Base-by-base conservation (phyloP, 2,329 filamentous ascomycete genomes). In the Dryadomyces sulphureus region DNA sequence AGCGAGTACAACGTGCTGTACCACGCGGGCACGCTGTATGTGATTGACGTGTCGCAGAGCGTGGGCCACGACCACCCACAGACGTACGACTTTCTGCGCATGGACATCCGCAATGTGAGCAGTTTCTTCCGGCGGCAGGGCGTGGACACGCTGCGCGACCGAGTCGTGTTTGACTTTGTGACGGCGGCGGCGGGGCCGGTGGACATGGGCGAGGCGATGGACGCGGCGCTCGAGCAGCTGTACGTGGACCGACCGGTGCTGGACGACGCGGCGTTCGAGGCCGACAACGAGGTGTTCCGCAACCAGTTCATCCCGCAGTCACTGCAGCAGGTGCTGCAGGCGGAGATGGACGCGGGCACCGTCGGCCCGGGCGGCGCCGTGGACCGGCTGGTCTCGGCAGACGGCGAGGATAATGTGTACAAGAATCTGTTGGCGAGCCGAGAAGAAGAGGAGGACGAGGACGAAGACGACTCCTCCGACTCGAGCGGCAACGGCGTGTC, bases 1-100 rank as follows among this genome's bases (percentile, higher is more conserved):
- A 94, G 86, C 69, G 92, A 98, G 72, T 98, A 98, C 75, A 98
- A 98, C 59, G 77, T 96, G 45, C 73, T 98, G 19, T 98, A 93
- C 67, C 75, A 95, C 67, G 73, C 87, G 47, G 71, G 77, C 48
- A 78, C 77, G 55, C 76, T 95, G 1, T 94, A 86, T 69, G 83
- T 98, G 57, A 98, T 98, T 61, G 92, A 98, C 63, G 92, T 98
- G 38, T 94, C 87, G 47, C 92, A 98, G 66, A 92, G 84, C 58
- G 92, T 98, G 19, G 93, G 96, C 67, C 89, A 93, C 54, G 90
- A 96, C 55, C 92, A 98, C 62, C 92, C 92, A 0, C 77, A 86
- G 48, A 90, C 85, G 2, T 72, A 94, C 25, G 90, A 96, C 60
- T 98, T 98, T 59, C 64, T 98, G 55, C 81, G 92, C 30, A 96